Evolutionary conservation across 2,329 filamentous ascomycete genomes (phyloP).

Genomic region (Shiraia sp.): DNA sequence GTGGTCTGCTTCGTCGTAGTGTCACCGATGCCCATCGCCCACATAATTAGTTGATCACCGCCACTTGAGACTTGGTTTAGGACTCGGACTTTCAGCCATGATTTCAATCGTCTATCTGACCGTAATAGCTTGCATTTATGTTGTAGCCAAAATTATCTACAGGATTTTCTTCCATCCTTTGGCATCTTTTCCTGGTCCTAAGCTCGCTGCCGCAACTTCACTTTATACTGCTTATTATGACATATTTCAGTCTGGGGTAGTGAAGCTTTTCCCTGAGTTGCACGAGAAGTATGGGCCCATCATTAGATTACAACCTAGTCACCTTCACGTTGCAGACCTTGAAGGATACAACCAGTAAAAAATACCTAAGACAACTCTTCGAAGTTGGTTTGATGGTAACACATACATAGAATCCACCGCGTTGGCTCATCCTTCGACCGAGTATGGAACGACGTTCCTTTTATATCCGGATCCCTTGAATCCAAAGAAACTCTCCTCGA

Average conservation of each 20-base stretch:
- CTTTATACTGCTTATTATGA: conserved; percentile 17
- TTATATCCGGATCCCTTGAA: conserved; percentile 15
- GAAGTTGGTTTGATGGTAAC: too few relatives aligned
- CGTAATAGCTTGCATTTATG: conserved; percentile 1
- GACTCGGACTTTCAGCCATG: too few relatives aligned
- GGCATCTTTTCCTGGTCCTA: conserved; percentile 12
- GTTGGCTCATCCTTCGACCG: conserved; percentile 15
- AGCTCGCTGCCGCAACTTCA: conserved; percentile 13
- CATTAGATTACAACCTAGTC: conserved; percentile 15
- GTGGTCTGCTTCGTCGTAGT: too few relatives aligned
- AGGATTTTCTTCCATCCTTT: conserved; percentile 16
- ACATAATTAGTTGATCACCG: too few relatives aligned
- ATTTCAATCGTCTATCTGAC: neutral
- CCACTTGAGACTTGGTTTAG: too few relatives aligned
- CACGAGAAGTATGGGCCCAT: conserved; percentile 17
- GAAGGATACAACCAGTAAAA: conserved; percentile 14
- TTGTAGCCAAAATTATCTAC: conserved; percentile 7
- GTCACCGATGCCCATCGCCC: too few relatives aligned
- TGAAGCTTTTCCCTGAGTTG: conserved; percentile 13
- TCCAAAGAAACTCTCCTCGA: conserved; percentile 11
- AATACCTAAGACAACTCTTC: neutral
- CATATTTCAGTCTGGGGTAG: conserved; percentile 6
- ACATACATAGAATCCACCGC: conserved; percentile 10
- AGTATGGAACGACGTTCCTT: conserved; percentile 18
- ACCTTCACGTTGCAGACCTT: conserved; percentile 12